Evolutionary conservation across 2,329 filamentous ascomycete species (phyloP).

Genomic region (Chaetomiaceae sp.): DNA sequence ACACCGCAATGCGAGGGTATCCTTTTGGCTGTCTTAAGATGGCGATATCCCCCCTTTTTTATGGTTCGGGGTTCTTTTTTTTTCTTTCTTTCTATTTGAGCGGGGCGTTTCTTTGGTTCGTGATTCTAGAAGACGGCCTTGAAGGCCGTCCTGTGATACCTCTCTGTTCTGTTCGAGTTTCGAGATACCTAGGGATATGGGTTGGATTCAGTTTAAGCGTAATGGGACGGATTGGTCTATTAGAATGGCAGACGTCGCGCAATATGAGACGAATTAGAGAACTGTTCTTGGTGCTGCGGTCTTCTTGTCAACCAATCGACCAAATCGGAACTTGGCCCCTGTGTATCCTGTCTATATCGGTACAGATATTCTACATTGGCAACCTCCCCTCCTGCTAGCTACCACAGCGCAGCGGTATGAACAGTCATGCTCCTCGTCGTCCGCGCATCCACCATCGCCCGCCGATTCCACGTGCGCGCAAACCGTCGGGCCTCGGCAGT

Average conservation of each 20-base stretch:
- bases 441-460: constrained; percentile 30
- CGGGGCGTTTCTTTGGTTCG: not conserved
- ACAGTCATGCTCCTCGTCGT: constrained; percentile 25
- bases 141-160: constrained; percentile 20
- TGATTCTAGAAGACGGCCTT: constrained; percentile 13
- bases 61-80: too few species aligned
- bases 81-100: not conserved
- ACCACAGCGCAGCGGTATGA: constrained; percentile 31
- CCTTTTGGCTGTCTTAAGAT: not conserved
- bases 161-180: constrained; percentile 10
- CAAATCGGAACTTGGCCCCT: too few species aligned
- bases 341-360: too few species aligned
- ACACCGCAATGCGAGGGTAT: not conserved
- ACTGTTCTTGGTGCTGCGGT: too few species aligned
- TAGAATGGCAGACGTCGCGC: not conserved
- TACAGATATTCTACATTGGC: too few species aligned
- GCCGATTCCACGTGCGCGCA: constrained; percentile 41
- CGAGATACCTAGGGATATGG: constrained; percentile 7
- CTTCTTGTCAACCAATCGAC: too few species aligned
- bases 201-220: not conserved
- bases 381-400: too few species aligned
- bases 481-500: constrained; percentile 50
- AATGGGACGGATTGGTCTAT: constrained; percentile 3
- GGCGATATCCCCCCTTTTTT: too few species aligned
- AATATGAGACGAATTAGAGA: not conserved